A percentile compares a stretch with the other conserved stretches of the same genome.
phyloP scores from a whole-genome alignment of 2,329 filamentous ascomycete species.

The Pleoardoris graminearum region DNA sequence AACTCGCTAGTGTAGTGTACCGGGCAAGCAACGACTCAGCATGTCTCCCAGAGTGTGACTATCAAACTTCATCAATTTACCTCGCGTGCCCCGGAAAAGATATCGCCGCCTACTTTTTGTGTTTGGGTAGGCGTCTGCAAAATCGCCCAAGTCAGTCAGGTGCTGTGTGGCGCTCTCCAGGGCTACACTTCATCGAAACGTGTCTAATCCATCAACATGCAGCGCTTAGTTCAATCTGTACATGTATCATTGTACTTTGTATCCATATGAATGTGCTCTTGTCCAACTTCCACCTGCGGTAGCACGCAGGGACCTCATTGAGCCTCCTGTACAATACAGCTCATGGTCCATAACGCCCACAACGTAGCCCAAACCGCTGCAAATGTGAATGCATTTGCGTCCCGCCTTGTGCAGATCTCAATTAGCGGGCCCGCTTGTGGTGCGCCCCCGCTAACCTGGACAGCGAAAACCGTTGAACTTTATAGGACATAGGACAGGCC shows the following conservation, averaged over 20 bases:
- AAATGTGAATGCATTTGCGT: slow-evolving; percentile 4
- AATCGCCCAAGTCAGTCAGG: too few species aligned
- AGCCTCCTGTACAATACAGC: background rate
- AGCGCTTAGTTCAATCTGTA: background rate
- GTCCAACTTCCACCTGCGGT: background rate
- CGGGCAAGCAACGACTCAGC: background rate
- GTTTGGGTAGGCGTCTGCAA: too few species aligned
- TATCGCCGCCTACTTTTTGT: background rate
- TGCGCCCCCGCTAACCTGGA: slow-evolving; percentile 7
- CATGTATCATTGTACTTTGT: background rate
- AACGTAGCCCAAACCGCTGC: background rate
- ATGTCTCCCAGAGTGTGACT: background rate
- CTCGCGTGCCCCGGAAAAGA: background rate
- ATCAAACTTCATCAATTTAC: background rate
- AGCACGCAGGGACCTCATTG: background rate
- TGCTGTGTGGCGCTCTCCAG: too few species aligned
- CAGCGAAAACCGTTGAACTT: slow-evolving; percentile 4
- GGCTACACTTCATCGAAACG: too few species aligned
- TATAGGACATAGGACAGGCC: slow-evolving; percentile 4
- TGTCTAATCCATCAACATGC: background rate
- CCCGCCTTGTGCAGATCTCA: slow-evolving; percentile 20
- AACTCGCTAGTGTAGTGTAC: slow-evolving; percentile 1
- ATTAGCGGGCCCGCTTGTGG: slow-evolving; percentile 11
- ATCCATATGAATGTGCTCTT: background rate
- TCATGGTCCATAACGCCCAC: background rate